phyloP scores from a whole-genome alignment of 2,329 filamentous ascomycete species.

The Boeremia lycopersici region DNA sequence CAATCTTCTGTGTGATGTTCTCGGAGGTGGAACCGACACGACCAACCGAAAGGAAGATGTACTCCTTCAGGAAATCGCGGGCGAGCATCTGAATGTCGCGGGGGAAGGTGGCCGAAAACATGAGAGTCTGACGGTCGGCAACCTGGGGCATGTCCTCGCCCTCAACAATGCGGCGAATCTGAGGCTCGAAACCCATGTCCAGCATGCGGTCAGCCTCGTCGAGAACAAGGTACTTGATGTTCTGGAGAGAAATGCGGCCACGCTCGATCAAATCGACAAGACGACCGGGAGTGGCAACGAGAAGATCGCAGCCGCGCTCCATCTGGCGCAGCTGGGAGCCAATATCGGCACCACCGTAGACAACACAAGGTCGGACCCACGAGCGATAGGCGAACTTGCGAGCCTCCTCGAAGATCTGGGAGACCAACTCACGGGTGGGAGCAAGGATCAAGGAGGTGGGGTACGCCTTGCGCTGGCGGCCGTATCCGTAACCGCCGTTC shows the following conservation, averaged over 20 bases:
- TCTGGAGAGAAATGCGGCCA: slow-evolving; percentile 94
- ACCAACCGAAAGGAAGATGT: slow-evolving; percentile 97
- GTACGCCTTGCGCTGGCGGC: slow-evolving; percentile 96
- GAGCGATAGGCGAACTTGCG: slow-evolving; percentile 99
- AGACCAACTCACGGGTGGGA: slow-evolving; percentile 96
- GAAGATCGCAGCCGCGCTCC: slow-evolving; percentile 93
- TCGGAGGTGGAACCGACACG: slow-evolving; percentile 99
- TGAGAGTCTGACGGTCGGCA: slow-evolving; percentile 89
- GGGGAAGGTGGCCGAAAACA: slow-evolving; percentile 99
- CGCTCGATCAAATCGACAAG: slow-evolving; percentile 98
- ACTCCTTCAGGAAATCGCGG: slow-evolving; percentile 98
- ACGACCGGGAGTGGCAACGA: slow-evolving; percentile 96
- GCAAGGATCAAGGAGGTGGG: slow-evolving; percentile 95
- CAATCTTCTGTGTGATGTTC: slow-evolving; percentile 99
- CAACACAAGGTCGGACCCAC: slow-evolving; percentile 97
- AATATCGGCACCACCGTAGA: slow-evolving; percentile 99
- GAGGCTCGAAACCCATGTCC: slow-evolving; percentile 99
- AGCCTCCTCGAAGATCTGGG: slow-evolving; percentile 96
- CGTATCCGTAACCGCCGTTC: slow-evolving; percentile 69
- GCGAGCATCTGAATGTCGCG: slow-evolving; percentile 99
- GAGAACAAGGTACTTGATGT: slow-evolving; percentile 99
- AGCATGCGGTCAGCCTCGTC: slow-evolving; percentile 99
- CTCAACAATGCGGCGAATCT: slow-evolving; percentile 98
- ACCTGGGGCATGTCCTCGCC: slow-evolving; percentile 95
- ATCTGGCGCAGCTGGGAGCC: slow-evolving; percentile 98